A percentile compares a stretch with the other conserved stretches of the same genome.
phyloP scores from a whole-genome alignment of 495 filamentous ascomycete species.

The Filosporella fistucella region DNA sequence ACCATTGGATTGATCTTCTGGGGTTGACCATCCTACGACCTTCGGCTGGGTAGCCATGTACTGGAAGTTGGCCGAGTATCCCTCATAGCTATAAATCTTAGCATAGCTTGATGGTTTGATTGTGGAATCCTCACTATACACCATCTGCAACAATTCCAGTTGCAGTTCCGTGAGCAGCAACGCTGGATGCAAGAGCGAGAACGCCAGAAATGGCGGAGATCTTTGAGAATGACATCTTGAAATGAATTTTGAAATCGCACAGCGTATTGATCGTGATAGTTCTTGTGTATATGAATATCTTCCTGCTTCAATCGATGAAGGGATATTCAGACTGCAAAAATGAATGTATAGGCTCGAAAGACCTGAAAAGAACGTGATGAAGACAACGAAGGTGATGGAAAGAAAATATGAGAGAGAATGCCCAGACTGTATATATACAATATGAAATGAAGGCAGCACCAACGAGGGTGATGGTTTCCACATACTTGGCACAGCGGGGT shows the following conservation, averaged over 20 bases:
- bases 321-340: conserved; percentile 16
- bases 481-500: not conserved
- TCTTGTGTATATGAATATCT: conserved; percentile 2
- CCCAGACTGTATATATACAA: conserved; percentile 5
- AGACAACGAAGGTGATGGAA: conserved; percentile 1
- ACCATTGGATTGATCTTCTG: conserved; percentile 49
- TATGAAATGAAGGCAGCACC: conserved; percentile 1
- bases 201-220: conserved; percentile 43
- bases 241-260: conserved; percentile 9
- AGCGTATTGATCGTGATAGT: conserved; percentile 4
- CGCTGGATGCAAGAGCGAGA: conserved; percentile 30
- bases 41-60: conserved; percentile 33
- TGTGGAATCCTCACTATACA: conserved; percentile 31
- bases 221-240: conserved; percentile 25
- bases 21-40: conserved; percentile 50
- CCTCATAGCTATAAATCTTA: conserved; percentile 31
- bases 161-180: conserved; percentile 59
- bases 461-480: not conserved
- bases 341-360: not conserved
- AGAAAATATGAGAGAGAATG: conserved; percentile 2
- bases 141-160: conserved; percentile 55
- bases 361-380: conserved; percentile 11
- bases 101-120: not conserved
- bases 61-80: conserved; percentile 32
- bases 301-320: conserved; percentile 24